These are phyloP conservation scores for Astrephomene gubernaculifera DNA, from an alignment of 139 green algal species.

Conservation along the genomic window DNA sequence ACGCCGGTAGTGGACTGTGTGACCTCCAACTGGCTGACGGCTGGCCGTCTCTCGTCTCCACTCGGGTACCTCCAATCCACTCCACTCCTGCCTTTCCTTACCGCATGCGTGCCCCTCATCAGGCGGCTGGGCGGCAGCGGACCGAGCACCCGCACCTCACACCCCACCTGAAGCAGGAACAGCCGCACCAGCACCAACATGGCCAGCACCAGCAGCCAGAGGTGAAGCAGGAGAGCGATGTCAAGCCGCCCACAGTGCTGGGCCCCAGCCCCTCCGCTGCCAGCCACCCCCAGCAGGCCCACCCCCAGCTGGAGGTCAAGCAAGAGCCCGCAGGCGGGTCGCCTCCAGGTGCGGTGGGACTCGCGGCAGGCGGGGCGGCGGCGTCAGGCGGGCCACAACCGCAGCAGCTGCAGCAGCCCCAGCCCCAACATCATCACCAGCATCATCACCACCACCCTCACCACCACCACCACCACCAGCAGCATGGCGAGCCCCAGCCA, in stretches of 20 bases:
- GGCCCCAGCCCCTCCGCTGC: too few relatives aligned
- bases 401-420: not conserved
- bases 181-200: not conserved
- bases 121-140: not conserved
- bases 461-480: too few relatives aligned
- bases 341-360: too few relatives aligned
- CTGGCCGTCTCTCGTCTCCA: not conserved
- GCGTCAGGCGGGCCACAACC: not conserved
- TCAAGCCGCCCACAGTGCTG: not conserved
- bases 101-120: not conserved
- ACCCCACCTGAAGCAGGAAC: not conserved
- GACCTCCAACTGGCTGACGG: not conserved
- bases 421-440: not conserved
- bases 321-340: too few relatives aligned
- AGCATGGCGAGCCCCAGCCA: too few relatives aligned
- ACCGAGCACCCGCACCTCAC: not conserved
- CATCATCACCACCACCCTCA: not conserved
- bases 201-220: not conserved
- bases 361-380: too few relatives aligned
- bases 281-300: too few relatives aligned
- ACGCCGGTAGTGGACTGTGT: not conserved
- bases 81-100: not conserved
- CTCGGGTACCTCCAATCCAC: not conserved
- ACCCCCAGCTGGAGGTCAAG: too few relatives aligned
- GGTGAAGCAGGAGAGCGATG: not conserved